phyloP scores from a whole-genome alignment of 2,329 filamentous ascomycete genomes.

The Aspergillus sp. region DNA sequence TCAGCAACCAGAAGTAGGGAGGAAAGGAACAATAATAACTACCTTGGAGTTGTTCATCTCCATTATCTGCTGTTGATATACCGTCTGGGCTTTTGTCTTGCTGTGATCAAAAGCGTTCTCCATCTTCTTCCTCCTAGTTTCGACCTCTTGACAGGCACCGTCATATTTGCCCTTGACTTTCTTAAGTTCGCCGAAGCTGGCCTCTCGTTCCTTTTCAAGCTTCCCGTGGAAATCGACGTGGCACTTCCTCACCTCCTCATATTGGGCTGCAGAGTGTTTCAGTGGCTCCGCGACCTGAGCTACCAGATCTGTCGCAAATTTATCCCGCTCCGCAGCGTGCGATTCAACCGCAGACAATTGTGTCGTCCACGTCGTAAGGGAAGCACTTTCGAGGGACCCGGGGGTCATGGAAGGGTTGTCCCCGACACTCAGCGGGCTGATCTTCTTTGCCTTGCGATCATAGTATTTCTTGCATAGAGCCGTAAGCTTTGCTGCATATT shows the following conservation, averaged over 20 bases:
- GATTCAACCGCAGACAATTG: constrained; percentile 88
- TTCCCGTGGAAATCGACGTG: constrained; percentile 87
- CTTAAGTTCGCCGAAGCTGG: constrained; percentile 77
- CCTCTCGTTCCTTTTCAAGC: constrained; percentile 84
- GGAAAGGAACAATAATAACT: neutral
- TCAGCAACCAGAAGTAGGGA: constrained; percentile 22
- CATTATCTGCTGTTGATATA: constrained; percentile 85
- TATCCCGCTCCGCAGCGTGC: constrained; percentile 84
- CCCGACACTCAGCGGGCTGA: constrained; percentile 83
- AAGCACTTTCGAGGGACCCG: constrained; percentile 92
- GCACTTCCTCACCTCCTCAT: constrained; percentile 89
- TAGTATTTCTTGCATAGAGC: constrained; percentile 93
- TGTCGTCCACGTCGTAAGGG: constrained; percentile 93
- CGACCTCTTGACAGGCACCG: constrained; percentile 86
- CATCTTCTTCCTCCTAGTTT: constrained; percentile 89
- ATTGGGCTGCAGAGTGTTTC: constrained; percentile 69
- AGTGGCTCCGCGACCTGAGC: constrained; percentile 82
- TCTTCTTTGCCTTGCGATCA: constrained; percentile 93
- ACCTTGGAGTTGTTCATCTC: constrained; percentile 95
- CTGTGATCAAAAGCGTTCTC: constrained; percentile 84
- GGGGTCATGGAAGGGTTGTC: constrained; percentile 91
- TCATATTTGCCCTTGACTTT: constrained; percentile 96
- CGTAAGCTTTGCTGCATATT: constrained; percentile 86
- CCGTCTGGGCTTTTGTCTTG: constrained; percentile 84
- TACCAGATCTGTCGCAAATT: constrained; percentile 75